Conservation (phyloP, 228 moss, liverwort and hornwort species). For the Sphagnum fallax region DNA sequence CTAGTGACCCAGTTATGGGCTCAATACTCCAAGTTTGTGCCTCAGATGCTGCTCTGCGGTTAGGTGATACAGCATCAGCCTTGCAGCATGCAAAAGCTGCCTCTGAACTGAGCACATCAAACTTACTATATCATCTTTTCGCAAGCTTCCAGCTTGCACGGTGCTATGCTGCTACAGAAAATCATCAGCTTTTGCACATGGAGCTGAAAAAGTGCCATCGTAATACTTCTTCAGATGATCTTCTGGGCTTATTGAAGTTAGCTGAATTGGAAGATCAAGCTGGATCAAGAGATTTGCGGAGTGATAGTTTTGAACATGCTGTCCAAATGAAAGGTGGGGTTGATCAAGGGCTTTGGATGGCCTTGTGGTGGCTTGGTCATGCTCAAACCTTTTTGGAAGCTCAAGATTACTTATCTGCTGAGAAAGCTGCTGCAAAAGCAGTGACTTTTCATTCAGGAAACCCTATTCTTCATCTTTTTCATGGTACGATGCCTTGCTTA, state of each 20-base stretch:
- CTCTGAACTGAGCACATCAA: constrained; percentile 27
- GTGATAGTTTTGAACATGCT: constrained; percentile 41
- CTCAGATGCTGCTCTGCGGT: constrained; percentile 46
- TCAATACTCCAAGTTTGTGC: constrained; percentile 37
- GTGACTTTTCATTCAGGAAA: constrained; percentile 45
- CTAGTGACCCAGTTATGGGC: constrained; percentile 15
- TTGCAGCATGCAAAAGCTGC: constrained; percentile 50
- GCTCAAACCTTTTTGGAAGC: constrained; percentile 53
- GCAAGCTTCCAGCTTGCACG: constrained; percentile 68
- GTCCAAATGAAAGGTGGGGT: constrained; percentile 25
- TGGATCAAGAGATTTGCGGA: constrained; percentile 15
- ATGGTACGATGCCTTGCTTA: constrained; percentile 36
- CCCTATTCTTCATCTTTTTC: constrained; percentile 66
- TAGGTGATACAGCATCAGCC: constrained; percentile 40
- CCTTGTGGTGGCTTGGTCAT: constrained; percentile 40
- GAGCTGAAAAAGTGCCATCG: constrained; percentile 52
- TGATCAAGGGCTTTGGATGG: constrained; percentile 47
- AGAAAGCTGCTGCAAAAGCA: constrained; percentile 67
- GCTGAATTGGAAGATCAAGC: constrained; percentile 55
- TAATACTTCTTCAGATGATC: constrained; percentile 45
- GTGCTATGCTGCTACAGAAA: constrained; percentile 50
- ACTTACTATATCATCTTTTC: constrained; percentile 21
- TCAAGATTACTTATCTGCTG: constrained; percentile 63
- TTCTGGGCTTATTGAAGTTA: constrained; percentile 58
- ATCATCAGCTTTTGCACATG: constrained; percentile 40